Base-by-base conservation (phyloP, 164 flowering plant species). In the Umbilicus rupestris region DNA sequence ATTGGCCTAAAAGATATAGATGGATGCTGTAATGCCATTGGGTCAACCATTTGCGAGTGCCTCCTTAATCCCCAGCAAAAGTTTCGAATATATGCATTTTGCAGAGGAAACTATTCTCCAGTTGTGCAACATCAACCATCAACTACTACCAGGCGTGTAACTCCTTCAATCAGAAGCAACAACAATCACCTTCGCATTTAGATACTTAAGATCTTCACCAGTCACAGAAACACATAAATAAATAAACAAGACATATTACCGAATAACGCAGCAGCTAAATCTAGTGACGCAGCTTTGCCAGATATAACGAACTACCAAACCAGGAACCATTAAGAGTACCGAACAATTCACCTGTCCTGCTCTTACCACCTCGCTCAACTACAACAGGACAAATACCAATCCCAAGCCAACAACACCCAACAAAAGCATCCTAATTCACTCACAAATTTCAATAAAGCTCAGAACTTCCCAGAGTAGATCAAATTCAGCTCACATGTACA, bases 1-100 rank as follows among this genome's bases (percentile, higher is more conserved):
- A 91, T 80, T 16, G 84, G 86, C 82, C 99, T 83, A 69, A 82
- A 94, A 68, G 80, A 69, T 69, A 91, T 87, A 44, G 20, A 73
- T 66, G 97, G 86, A 69, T 73, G 78, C 50, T 33, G 79, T 19
- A 79, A 68, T 39, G 72, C 66, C 66, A 76, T 81, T 20, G 66
- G 67, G 66, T 76, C 84, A 68, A 79, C 86, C 96, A 88, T 88
- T 65, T 83, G 65, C 66, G 63, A 64, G 37, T 52, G 60, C 57
- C 24, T 67, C 3, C 45, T 74, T 72, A 82, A 79, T 85, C 83
- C 72, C 79, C 80, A 37, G 70, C 69, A 70, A 80, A 74, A 35
- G 17, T 17, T 17, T 55, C 17, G 22, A 12, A 26, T 55, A 5
- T 47, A n/a, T n/a, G n/a, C n/a, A n/a, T n/a, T n/a, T 47, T 20